Conservation (phyloP, 768 basidiomycete genomes). For the Suillus variegatus region DNA sequence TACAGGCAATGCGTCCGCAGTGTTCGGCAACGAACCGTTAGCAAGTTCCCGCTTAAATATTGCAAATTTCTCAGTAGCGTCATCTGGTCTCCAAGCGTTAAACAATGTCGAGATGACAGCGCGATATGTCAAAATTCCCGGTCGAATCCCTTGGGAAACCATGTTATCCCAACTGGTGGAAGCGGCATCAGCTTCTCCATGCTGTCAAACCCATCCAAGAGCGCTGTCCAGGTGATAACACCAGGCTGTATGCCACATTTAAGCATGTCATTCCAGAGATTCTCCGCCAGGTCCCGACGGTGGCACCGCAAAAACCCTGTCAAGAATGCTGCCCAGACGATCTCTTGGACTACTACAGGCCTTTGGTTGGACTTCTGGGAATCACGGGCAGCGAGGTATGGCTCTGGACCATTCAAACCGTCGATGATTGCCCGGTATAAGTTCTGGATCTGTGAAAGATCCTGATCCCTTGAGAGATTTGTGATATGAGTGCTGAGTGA, state of each 20-base stretch:
- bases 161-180: conserved; percentile 66
- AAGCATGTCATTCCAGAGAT: conserved; percentile 70
- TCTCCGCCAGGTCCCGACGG: conserved; percentile 56
- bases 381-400: conserved; percentile 53
- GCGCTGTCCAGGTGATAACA: conserved; percentile 66
- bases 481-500: conserved; percentile 52
- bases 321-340: conserved; percentile 67
- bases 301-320: conserved; percentile 60
- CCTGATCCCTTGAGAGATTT: conserved; percentile 41
- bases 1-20: conserved; percentile 40
- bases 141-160: conserved; percentile 52
- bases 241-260: conserved; percentile 50
- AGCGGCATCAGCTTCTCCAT: conserved; percentile 52
- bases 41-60: conserved; percentile 43
- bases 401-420: conserved; percentile 50
- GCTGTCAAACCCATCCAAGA: conserved; percentile 63
- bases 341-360: conserved; percentile 54
- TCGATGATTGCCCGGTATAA: conserved; percentile 54
- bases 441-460: conserved; percentile 37
- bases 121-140: conserved; percentile 66
- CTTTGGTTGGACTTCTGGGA: conserved; percentile 37
- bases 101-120: conserved; percentile 68
- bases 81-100: conserved; percentile 47
- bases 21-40: conserved; percentile 23
- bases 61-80: conserved; percentile 52